Percentiles rank a stretch among this genome's conserved stretches.
Conservation (phyloP, 2,329 filamentous ascomycete genomes). For the Bipolaris sorokiniana region DNA sequence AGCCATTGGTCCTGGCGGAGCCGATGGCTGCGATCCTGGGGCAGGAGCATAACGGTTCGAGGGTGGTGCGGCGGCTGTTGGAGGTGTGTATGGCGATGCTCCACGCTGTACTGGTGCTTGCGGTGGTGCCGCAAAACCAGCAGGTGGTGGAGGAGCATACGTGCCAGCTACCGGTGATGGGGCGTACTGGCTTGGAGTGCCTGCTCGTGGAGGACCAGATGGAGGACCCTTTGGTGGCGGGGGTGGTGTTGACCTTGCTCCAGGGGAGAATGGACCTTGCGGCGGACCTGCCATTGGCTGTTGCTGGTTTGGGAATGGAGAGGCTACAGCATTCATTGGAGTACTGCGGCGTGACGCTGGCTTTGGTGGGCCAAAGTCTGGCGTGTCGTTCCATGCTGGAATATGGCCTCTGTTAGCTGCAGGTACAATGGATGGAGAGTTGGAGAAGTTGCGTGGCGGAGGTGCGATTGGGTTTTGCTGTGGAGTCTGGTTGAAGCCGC, state of each 20-base stretch:
- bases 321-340: slow-evolving; percentile 72
- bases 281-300: slow-evolving; percentile 58
- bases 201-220: slow-evolving; percentile 55
- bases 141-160: slow-evolving; percentile 65
- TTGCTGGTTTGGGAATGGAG: slow-evolving; percentile 74
- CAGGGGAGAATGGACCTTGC: slow-evolving; percentile 64
- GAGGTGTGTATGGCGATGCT: slow-evolving; percentile 84
- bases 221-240: slow-evolving; percentile 78
- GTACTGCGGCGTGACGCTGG: slow-evolving; percentile 76
- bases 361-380: slow-evolving; percentile 72
- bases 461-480: slow-evolving; percentile 58
- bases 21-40: slow-evolving; percentile 61
- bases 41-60: slow-evolving; percentile 69
- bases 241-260: slow-evolving; percentile 70
- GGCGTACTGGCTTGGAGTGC: slow-evolving; percentile 66
- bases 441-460: slow-evolving; percentile 69
- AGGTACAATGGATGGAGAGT: slow-evolving; percentile 66
- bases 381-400: slow-evolving; percentile 93
- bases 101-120: slow-evolving; percentile 72
- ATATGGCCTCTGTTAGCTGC: slow-evolving; percentile 74
- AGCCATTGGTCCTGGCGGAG: slow-evolving; percentile 37
- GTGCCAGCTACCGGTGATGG: slow-evolving; percentile 58
- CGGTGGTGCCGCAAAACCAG: slow-evolving; percentile 53
- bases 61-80: slow-evolving; percentile 69
- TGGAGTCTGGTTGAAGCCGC: slow-evolving; percentile 54